Evolutionary conservation across 495 filamentous ascomycete species (phyloP), one percentile per base, ranked within the genome.

Genomic region (Penicillium lagena): DNA sequence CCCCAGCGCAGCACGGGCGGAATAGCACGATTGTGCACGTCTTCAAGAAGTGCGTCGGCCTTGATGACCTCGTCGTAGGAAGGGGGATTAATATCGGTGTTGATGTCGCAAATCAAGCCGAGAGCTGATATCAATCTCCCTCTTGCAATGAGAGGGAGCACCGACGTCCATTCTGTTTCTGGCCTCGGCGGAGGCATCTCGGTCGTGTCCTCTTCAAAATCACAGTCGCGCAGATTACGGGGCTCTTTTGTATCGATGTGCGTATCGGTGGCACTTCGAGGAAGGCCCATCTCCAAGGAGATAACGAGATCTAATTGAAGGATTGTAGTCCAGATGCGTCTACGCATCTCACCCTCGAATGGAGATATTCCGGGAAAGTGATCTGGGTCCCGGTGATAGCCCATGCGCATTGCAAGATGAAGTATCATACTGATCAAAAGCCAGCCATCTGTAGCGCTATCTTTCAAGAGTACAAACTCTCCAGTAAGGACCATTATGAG

Each of bases 21-120:
- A 29, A 74, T 45, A 13, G 42, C 22, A 22, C 22, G 22, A 0
- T 22, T 22, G 22, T 55, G 9, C 0, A 53, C 54, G 5, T 64
- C 58, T 35, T 58, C 54, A 10, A 75, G 27, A 7, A 53, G 50
- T 15, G 37, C 36, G 45, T 76, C 67, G 35, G 70, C 51, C 10
- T 42, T 54, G 38, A 70, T 50, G 10, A 71, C 62, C 35, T 70
- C 64, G 1, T 45, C 47, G 39, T 73, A 69, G 14, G 45, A 46
- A 14, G 45, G 49, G 14, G 50, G 45, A 12, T 60, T 53, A 6
- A 61, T 51, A 7, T 51, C 49, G 36, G 46, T 40, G 29, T 56
- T 55, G 34, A 65, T 40, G 41, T 64, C 58, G n/a, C 55, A 47
- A 7, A 71, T 50, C 10, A 45, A 56, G 1, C 59, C 64, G 1